phyloP scores from a whole-genome alignment of 108 stramenopile genomes.

The Heterococcus sp. region DNA sequence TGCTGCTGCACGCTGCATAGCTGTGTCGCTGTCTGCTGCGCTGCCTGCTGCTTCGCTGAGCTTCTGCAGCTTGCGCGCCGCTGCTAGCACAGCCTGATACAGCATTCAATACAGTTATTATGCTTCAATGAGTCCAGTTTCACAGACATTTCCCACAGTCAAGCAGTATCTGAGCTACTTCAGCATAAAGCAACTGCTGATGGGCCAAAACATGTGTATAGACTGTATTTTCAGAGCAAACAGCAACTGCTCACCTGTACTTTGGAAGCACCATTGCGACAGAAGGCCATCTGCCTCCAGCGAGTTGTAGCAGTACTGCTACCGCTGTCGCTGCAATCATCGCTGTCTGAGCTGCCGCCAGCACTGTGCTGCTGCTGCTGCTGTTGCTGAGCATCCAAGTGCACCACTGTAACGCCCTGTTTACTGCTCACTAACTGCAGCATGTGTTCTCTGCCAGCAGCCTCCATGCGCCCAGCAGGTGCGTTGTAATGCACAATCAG shows the following conservation, averaged over 20 bases:
- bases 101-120: neutral
- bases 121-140: neutral
- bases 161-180: neutral
- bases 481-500: constrained; percentile 29
- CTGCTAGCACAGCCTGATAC: constrained; percentile 4
- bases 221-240: too few relatives aligned
- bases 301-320: too few relatives aligned
- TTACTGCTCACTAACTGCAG: too few relatives aligned
- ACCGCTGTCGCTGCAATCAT: neutral
- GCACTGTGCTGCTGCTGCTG: neutral
- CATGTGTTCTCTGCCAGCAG: too few relatives aligned
- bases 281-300: too few relatives aligned
- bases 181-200: constrained; percentile 7
- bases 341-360: neutral
- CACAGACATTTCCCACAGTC: neutral
- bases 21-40: constrained; percentile 7
- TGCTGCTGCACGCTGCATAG: constrained; percentile 25
- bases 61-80: constrained; percentile 17
- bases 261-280: too few relatives aligned
- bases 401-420: neutral
- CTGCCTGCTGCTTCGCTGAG: constrained; percentile 1
- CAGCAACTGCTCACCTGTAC: too few relatives aligned
- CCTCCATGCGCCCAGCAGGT: too few relatives aligned
- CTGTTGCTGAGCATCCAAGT: constrained; percentile 1
- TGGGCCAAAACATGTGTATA: too few relatives aligned